Evolutionary conservation across 75 land plant species (phyloP), one percentile per base, ranked within the genome.

Genomic region (Larix kaempferi): DNA sequence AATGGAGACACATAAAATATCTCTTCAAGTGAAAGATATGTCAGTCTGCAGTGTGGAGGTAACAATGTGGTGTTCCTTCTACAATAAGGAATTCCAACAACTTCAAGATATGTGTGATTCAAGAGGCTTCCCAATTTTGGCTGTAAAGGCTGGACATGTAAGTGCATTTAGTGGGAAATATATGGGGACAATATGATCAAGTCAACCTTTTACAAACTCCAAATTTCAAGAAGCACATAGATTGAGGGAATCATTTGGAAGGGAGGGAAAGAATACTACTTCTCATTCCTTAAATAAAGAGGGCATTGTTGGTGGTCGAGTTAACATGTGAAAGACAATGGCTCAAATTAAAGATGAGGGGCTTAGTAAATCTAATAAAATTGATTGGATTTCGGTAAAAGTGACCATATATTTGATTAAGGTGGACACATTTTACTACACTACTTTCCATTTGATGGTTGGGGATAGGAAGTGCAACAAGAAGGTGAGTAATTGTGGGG

Each of bases 131-230:
- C 95, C 98, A 57, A 86, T 91, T 74, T 77, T 97, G 37, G 98
- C 98, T 77, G 86, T 97, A 4, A 97, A 97, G 79, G 82, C 95
- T 61, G 99, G 93, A 27, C 94, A 89, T 75, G 91, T 97, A 11
- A 94, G 77, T 77, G 99, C 94, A 71, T 97, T 97, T 82, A 92
- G 90, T 76, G 99, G 99, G 76, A 97, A 94, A 82, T 89, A 92
- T 11, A 74, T 97, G 0, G 94, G 99, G 21, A 91, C 99, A 15
- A 87, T 97, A 60, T 89, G 92, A 62, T 58, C 89, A 7, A 88
- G 92, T 17, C 99, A 94, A 79, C 83, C 94, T 57, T 87, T 92
- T 39, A 87, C 92, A 55, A 84, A 97, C 77, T 95, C 98, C 41
- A 91, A 92, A 57, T 49, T 85, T 69, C 92, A 90, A 39, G 90